These are phyloP conservation scores for Aspergillus phoenicis DNA, from an alignment of 2,329 filamentous ascomycete species.

Conservation along the genomic window DNA sequence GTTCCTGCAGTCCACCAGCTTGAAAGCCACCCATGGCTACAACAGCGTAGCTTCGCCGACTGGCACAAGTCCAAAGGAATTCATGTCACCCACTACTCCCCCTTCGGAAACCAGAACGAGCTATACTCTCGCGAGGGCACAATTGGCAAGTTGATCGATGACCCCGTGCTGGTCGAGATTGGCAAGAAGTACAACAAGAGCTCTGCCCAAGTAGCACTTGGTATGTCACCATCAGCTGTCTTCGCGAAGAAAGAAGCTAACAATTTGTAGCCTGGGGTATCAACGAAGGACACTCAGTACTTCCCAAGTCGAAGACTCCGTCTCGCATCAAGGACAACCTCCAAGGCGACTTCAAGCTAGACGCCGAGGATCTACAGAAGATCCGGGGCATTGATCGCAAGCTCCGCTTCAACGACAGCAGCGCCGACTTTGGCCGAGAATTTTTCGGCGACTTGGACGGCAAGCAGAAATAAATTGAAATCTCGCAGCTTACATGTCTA, in stretches of 20 bases:
- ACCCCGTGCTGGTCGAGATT: constrained; percentile 53
- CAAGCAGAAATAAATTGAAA: constrained; percentile 34
- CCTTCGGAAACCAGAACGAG: constrained; percentile 58
- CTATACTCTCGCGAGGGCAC: constrained; percentile 49
- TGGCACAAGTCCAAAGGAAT: constrained; percentile 55
- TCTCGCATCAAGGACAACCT: constrained; percentile 48
- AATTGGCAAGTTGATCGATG: constrained; percentile 55
- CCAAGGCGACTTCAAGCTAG: constrained; percentile 61
- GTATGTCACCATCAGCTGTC: constrained; percentile 26
- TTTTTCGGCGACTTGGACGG: constrained; percentile 64
- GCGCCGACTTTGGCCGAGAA: constrained; percentile 57
- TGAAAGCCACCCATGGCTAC: constrained; percentile 57
- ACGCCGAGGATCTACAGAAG: constrained; percentile 59
- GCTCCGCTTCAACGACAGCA: constrained; percentile 64
- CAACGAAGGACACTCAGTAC: constrained; percentile 53
- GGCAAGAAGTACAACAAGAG: constrained; percentile 57
- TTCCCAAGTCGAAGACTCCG: constrained; percentile 56
- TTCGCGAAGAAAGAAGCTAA: background rate
- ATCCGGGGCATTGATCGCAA: constrained; percentile 62
- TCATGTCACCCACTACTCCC: constrained; percentile 58
- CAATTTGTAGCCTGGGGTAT: constrained; percentile 54
- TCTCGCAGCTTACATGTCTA: background rate
- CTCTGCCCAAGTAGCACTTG: constrained; percentile 55
- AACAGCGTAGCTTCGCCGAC: constrained; percentile 52
- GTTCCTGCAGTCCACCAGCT: constrained; percentile 55